Base-by-base conservation (phyloP, 208 protist species). In the Chromosphaera perkinsii region DNA sequence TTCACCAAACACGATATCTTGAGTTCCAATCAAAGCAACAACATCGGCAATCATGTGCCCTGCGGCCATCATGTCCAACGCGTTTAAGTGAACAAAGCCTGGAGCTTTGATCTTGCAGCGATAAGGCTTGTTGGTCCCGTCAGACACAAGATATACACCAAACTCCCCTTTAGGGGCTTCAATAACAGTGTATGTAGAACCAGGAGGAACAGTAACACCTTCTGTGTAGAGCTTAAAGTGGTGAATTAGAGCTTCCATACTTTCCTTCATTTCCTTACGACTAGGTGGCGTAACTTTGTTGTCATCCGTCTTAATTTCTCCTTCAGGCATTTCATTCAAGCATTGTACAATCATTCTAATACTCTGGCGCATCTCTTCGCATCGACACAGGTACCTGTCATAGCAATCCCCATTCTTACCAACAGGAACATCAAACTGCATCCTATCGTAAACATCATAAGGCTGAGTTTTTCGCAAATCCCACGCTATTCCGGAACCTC, bases 141-240 rank as follows among this genome's bases (percentile, higher is more conserved):
- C 71, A 20, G 59, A 66, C 10, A 80, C 71, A 35, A 80, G 63
- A 59, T 76, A 77, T 24, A 75, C 65, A 52, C 73, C 76, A 65
- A 81, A 81, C 45, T 81, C 76, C 33, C 76, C 76, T 27, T 77
- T 77, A 12, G 76, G 76, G 5, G 72, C 72, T 59, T 81, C 76
- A 31, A 75, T 36, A 12, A 40, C 66, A 17, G 67, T 69, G 59
- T 81, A 81, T 2, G 76, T 81, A 47, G 70, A 54, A 22, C 73
- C 73, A 26, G 66, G 32, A 1, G 71, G 72, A 0, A 76, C 71
- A 2, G n/a, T 14, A 36, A 66, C 70, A 17, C 76, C 76, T 64
- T 77, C 72, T 10, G 72, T 75, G 64, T 60, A 81, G 2, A 78
- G 68, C 68, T 81, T 81, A 51, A 81, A 81, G 49, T 81, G 76